Conservation (phyloP, 2,329 filamentous ascomycete species). For the Aspergillus fijiensis region DNA sequence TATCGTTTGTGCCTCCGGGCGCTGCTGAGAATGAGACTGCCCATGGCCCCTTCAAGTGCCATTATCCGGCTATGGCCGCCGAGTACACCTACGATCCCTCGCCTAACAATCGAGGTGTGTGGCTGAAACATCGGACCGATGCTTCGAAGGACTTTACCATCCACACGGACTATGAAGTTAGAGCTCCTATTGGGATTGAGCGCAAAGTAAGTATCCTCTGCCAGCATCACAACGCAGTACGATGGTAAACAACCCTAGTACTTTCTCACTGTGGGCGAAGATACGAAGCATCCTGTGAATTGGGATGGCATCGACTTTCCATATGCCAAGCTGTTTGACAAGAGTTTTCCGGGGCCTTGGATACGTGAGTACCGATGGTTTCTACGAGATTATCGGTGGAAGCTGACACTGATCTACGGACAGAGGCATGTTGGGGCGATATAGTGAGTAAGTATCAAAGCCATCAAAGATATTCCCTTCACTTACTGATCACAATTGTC, state of each 20-base stretch:
- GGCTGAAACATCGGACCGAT: conserved; percentile 2
- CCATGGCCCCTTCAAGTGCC: background rate
- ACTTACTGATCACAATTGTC: background rate
- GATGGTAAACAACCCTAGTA: background rate
- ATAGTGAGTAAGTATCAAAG: background rate
- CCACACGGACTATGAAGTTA: background rate
- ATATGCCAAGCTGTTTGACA: conserved; percentile 1
- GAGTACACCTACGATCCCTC: background rate
- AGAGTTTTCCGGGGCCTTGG: conserved; percentile 5
- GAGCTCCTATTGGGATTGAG: background rate
- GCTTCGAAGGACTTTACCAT: background rate
- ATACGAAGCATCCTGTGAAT: background rate
- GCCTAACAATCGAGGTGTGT: background rate
- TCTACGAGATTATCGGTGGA: background rate
- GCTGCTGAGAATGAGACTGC: background rate
- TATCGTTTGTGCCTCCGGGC: background rate
- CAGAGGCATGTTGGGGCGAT: conserved; percentile 12
- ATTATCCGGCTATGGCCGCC: conserved; percentile 3
- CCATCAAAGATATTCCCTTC: background rate
- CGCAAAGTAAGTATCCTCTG: background rate
- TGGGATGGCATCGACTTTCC: background rate
- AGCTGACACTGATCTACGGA: background rate
- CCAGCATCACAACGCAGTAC: no score
- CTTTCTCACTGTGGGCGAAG: background rate
- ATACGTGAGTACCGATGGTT: background rate